phyloP scores from a whole-genome alignment of 805 yeast genomes.

The Candida verbasci region DNA sequence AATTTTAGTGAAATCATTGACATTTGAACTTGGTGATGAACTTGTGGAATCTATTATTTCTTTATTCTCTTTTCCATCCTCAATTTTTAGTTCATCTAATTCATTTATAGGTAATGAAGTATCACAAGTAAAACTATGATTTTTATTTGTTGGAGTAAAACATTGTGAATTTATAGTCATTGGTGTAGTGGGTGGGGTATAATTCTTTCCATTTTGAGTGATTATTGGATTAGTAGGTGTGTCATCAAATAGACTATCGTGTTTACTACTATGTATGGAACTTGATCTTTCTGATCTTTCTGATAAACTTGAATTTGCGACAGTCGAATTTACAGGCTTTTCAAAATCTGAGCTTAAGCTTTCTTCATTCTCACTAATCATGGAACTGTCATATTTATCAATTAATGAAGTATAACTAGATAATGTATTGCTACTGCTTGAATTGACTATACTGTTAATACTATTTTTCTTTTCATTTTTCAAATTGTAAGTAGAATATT shows the following conservation, averaged over 20 bases:
- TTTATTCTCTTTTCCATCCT: too few species aligned
- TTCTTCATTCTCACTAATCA: neutral
- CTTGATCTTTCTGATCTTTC: neutral
- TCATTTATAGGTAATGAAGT: slow-evolving; percentile 13
- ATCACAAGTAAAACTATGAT: slow-evolving; percentile 2
- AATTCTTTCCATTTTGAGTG: neutral
- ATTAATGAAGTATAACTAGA: slow-evolving; percentile 24
- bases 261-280: slow-evolving; percentile 1
- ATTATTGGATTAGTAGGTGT: too few species aligned
- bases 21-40: slow-evolving; percentile 3
- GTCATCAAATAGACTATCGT: slow-evolving; percentile 2
- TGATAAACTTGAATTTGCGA: neutral
- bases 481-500: neutral
- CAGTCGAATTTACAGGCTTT: neutral
- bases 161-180: slow-evolving; percentile 3
- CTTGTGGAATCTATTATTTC: neutral
- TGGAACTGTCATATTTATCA: slow-evolving; percentile 22
- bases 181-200: slow-evolving; percentile 5
- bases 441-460: slow-evolving; percentile 12
- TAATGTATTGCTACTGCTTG: slow-evolving; percentile 19
- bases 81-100: slow-evolving; percentile 8
- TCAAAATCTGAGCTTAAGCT: too few species aligned
- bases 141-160: neutral
- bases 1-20: slow-evolving; percentile 16
- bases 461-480: slow-evolving; percentile 13